Conservation (phyloP, 2,329 filamentous ascomycete genomes). For the Blastomyces emzantsi region DNA sequence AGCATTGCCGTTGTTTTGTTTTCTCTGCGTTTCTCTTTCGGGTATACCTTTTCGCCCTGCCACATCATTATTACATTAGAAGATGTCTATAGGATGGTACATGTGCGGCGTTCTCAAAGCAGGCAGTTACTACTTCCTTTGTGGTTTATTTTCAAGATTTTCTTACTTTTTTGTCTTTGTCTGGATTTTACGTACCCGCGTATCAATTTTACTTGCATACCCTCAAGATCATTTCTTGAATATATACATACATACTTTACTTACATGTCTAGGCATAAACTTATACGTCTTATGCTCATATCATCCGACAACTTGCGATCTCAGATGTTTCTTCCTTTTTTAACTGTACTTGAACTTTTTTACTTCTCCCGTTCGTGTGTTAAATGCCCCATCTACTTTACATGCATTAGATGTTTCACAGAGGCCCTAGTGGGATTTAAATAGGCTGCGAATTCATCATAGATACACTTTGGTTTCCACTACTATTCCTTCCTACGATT, state of each 20-base stretch:
- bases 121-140: not conserved
- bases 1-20: not conserved
- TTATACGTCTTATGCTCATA: not conserved
- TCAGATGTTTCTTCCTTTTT: not conserved
- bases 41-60: not conserved
- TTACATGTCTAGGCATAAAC: too few relatives aligned
- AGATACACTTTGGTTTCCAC: not conserved
- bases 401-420: not conserved
- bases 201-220: not conserved
- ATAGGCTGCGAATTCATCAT: not conserved
- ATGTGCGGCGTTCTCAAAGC: not conserved
- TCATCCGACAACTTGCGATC: not conserved
- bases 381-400: not conserved
- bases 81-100: not conserved
- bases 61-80: not conserved
- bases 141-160: not conserved
- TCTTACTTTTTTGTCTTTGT: not conserved
- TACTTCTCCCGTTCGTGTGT: not conserved
- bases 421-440: not conserved
- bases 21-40: not conserved
- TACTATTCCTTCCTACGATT: not conserved
- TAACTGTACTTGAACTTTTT: not conserved
- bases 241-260: not conserved
- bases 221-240: not conserved
- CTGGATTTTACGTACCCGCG: not conserved